phyloP scores from a whole-genome alignment of 1,284 basidiomycete species.

The Phellopilus nigrolimitatus region DNA sequence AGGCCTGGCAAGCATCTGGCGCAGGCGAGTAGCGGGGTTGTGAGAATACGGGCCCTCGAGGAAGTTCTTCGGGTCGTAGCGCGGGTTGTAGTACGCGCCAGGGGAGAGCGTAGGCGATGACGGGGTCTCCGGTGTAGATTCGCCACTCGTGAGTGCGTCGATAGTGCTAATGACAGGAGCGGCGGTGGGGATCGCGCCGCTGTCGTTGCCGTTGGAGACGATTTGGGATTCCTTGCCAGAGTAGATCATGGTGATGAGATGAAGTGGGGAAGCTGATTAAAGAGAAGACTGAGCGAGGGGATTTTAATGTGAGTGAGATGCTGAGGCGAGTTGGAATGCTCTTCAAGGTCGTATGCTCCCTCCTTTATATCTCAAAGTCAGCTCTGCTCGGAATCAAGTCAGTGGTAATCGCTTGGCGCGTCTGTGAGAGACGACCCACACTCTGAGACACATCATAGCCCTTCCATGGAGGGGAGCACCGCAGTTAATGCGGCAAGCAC shows the following conservation, averaged over 20 bases:
- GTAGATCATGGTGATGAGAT: conserved; percentile 18
- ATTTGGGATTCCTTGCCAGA: conserved; percentile 21
- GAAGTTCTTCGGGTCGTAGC: conserved; percentile 63
- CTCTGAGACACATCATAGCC: background rate
- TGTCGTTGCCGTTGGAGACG: conserved; percentile 17
- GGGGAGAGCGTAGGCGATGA: conserved; percentile 4
- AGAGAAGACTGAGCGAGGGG: background rate
- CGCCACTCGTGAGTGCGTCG: conserved; percentile 6
- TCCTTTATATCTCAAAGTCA: conserved; percentile 3
- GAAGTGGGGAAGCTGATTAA: background rate
- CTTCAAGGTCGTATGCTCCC: background rate
- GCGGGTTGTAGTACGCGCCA: conserved; percentile 47
- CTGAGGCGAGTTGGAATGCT: background rate
- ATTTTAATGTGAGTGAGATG: background rate
- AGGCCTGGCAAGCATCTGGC: conserved; percentile 71
- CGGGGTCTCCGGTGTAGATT: conserved; percentile 14
- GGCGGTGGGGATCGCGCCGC: conserved; percentile 5
- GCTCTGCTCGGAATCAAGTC: background rate
- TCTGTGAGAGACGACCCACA: background rate
- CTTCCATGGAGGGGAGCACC: conserved; percentile 1
- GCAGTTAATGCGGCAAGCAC: conserved; percentile 17
- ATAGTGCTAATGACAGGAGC: conserved; percentile 10
- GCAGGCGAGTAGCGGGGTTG: conserved; percentile 65
- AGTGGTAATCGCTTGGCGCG: background rate
- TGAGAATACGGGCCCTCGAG: conserved; percentile 61